phyloP scores from a whole-genome alignment of 2,329 filamentous ascomycete genomes.

The Stachybotrys echinatus region DNA sequence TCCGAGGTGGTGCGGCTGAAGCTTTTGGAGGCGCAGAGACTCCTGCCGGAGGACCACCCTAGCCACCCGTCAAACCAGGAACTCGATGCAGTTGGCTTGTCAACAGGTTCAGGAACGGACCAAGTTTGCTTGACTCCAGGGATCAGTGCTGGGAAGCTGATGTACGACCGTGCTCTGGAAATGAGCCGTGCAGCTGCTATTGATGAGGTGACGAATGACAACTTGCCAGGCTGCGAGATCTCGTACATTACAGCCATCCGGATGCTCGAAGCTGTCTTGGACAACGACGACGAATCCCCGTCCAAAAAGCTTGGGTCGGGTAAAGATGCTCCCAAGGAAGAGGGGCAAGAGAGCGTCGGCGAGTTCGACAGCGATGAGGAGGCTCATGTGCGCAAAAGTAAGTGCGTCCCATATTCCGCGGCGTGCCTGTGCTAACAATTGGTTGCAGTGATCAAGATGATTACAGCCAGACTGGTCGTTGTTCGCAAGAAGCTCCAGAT shows the following conservation, averaged over 20 bases:
- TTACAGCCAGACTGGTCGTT: conserved; percentile 46
- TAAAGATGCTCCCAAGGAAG: conserved; percentile 35
- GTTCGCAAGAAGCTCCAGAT: conserved; percentile 57
- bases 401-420: conserved; percentile 19
- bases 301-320: conserved; percentile 27
- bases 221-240: conserved; percentile 81
- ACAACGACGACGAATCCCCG: conserved; percentile 63
- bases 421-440: conserved; percentile 14
- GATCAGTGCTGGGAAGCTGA: conserved; percentile 90
- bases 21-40: conserved; percentile 78
- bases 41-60: conserved; percentile 78
- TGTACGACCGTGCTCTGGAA: conserved; percentile 95
- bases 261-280: conserved; percentile 91
- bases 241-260: conserved; percentile 90
- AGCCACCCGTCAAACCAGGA: conserved; percentile 78
- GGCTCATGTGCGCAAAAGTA: conserved; percentile 68
- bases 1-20: conserved; percentile 89
- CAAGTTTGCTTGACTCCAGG: conserved; percentile 81
- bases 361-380: conserved; percentile 65
- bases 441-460: conserved; percentile 55
- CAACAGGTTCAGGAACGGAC: conserved; percentile 62
- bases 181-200: conserved; percentile 95
- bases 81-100: conserved; percentile 49
- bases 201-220: conserved; percentile 89
- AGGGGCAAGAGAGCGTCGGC: conserved; percentile 25